Base-by-base conservation (phyloP, 306 rosid species). In the Quercus robur region DNA sequence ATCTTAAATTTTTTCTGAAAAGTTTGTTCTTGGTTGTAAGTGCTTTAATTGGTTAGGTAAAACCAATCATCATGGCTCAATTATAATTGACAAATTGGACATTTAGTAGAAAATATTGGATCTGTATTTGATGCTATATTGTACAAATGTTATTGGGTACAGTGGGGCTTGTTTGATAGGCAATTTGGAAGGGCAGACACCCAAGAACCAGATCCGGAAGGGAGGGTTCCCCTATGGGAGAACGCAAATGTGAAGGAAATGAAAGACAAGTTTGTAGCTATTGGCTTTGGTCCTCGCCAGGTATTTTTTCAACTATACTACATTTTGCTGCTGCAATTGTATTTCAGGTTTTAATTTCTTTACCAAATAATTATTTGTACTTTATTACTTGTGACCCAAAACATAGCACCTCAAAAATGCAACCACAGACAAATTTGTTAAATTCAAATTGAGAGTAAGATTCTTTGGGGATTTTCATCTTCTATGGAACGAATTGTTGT, bases 251-350 rank as follows among this genome's bases (percentile, higher is more conserved):
- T 95, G 14, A 74, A 93, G 85, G 97, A 91, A 87, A 90, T 93
- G 91, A 93, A 95, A 82, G 93, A 93, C 77, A 95, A 93, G 83
- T 95, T 95, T 82, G 62, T 88, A 61, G 90, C 97, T 19, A 75
- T 93, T 72, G 99, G 99, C 82, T 78, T 93, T 33, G 99, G 99
- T 58, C 99, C 99, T 73, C 96, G 99, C 58, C 98, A 93, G 98
- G 99, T 91, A 87, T 31, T 8, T 54, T 66, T 80, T 30, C 17
- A 70, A 8, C 38, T 21, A 41, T 44, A 80, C 70, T 73, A 54
- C 73, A 62, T 55, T 55, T 66, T 79, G 49, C 33, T 80, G 55
- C 46, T 77, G 26, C 78, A 69, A 63, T 59, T 73, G 70, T 55
- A 71, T 28, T 72, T 61, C 35, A 64, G 71, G 31, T 58, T 15